Evolutionary conservation across 805 yeast species (phyloP), one percentile per base, ranked within the genome.

Genomic region (Candida orba): DNA sequence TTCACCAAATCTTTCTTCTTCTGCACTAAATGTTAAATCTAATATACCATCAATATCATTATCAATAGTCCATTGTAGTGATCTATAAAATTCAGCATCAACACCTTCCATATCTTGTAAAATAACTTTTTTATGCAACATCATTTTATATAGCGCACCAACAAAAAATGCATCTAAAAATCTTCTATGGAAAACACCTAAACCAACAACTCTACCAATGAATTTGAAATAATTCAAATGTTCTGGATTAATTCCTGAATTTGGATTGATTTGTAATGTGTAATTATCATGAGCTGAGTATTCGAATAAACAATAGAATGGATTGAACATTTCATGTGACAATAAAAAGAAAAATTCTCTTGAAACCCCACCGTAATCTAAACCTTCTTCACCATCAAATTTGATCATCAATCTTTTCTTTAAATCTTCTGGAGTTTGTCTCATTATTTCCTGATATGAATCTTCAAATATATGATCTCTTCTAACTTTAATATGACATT

Each of bases 291-390:
- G 95, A 32, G 98, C 95, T 15, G 97, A 89, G 66, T 93, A 93
- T 68, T 93, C 97, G 64, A 93, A 93, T 58, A 93, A 71, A 69
- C 99, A 91, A 66, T 93, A 93, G 65, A 90, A 87, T 50, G 99
- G 99, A 63, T 93, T 90, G 67, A 93, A 93, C 96, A 93, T 93
- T 67, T 93, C 98, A 63, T 93, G 99, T 4, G 98, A 90, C 53
- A 93, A 73, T 62, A 90, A 74, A 69, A 90, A 93, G 82, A 93
- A 93, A 66, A 88, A 93, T 67, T 93, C 99, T 71, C 99, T 78
- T 27, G 97, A 88, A 50, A 93, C 98, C 63, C 99, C 99, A 75
- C 99, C 99, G 63, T 93, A 93, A 72, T 93, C 99, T 58, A 93
- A 77, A 66, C 99, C 99, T 72, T 93, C 99, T 71, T 93, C 99